Evolutionary conservation across 2,329 filamentous ascomycete genomes (phyloP), one percentile per base, ranked within the genome.

Genomic region (Ustilaginoidea virens): DNA sequence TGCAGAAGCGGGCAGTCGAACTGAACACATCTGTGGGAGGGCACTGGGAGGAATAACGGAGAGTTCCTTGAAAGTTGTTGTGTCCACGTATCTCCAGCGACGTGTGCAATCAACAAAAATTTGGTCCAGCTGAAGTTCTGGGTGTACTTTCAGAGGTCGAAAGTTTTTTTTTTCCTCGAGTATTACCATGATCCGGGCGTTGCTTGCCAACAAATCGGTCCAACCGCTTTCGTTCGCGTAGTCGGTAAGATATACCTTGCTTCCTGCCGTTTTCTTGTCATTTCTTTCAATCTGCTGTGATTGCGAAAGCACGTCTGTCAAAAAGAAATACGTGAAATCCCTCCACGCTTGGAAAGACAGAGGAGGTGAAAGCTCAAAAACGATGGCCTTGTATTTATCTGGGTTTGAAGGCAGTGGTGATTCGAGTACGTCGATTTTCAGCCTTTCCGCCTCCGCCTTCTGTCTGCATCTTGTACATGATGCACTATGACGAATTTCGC

Each of bases 331-430:
- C 0, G 61, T 66, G 1, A 42, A 36, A 32, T 71, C 60, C 11
- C 69, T 50, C 69, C 69, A 74, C 2, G 37, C 26, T 0, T 40
- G 40, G 19, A 67, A 61, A 1, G 8, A n/a, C 0, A 8, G 0
- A 0, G 69, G 68, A 0, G 58, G 33, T 0, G 36, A 31, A 0
- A 74, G 46, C 35, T 75, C 69, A 20, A 75, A 75, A 0, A 74
- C 52, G 0, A 55, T 55, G 0, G 63, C 47, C 35, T 66, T 60
- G 0, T 55, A 55, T 10, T 51, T 17, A 0, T 36, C n/a, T 0
- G 24, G 1, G 1, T 51, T 11, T 0, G 23, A 17, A 0, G 67
- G 60, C 0, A 75, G 46, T 0, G 70, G 69, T 66, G 66, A 74
- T 39, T 77, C 72, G 34, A 69, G 52, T 7, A 68, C 41, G 0